A percentile compares a stretch with the other conserved stretches of the same genome.
These are phyloP conservation scores for Coemansia sp. DNA, from an alignment of 192 early-diverging fungal genomes.

Conservation along the genomic window DNA sequence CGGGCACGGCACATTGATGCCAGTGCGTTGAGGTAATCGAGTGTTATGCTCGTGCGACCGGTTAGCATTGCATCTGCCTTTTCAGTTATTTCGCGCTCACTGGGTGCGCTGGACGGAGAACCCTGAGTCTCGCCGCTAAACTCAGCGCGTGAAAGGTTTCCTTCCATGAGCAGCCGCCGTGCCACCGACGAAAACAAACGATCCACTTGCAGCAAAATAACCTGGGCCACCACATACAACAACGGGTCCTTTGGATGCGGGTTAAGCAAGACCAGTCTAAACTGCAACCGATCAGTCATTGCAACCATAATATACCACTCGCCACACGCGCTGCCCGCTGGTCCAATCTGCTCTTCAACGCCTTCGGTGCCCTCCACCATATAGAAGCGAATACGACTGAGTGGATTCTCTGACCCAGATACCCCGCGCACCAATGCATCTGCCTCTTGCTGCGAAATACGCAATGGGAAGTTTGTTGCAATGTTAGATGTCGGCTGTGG, in stretches of 20 bases:
- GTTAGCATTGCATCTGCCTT: conserved; percentile 45
- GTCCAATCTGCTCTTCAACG: conserved; percentile 29
- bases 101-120: not conserved
- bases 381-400: conserved; percentile 46
- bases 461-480: conserved; percentile 36
- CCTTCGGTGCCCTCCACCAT: conserved; percentile 52
- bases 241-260: conserved; percentile 33
- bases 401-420: conserved; percentile 24
- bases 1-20: conserved; percentile 45
- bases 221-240: conserved; percentile 36
- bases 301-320: conserved; percentile 54
- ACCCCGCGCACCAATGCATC: conserved; percentile 43
- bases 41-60: conserved; percentile 42
- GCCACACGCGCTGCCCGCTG: conserved; percentile 10
- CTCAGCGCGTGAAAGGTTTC: conserved; percentile 10
- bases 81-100: conserved; percentile 34
- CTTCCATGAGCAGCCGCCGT: conserved; percentile 30
- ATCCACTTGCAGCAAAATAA: conserved; percentile 48
- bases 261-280: conserved; percentile 45
- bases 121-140: not conserved
- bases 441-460: conserved; percentile 46
- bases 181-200: conserved; percentile 50
- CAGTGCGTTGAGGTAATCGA: conserved; percentile 52
- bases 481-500: not conserved
- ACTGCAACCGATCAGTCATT: conserved; percentile 50